A percentile compares a stretch with the other conserved stretches of the same genome.
phyloP scores from a whole-genome alignment of 768 basidiomycete genomes.

The Russula griseocarnosa region DNA sequence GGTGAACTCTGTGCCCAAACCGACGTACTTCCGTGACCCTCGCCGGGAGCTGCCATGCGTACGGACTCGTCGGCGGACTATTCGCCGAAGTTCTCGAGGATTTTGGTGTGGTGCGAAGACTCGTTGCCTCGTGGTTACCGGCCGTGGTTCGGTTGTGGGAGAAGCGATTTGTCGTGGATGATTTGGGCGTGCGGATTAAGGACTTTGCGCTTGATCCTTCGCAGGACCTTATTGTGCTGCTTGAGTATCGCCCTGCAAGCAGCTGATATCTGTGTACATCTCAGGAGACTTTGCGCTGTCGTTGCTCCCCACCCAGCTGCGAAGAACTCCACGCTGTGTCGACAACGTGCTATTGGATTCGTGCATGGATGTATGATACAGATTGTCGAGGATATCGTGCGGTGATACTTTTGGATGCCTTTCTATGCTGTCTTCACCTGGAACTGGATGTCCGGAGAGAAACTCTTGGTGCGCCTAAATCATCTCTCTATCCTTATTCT shows the following conservation, averaged over 20 bases:
- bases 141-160: conserved; percentile 10
- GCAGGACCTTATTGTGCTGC: conserved; percentile 53
- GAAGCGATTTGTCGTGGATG: conserved; percentile 32
- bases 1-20: conserved; percentile 35
- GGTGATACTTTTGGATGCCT: conserved; percentile 41
- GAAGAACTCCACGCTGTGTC: conserved; percentile 30
- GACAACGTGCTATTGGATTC: conserved; percentile 30
- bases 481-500: not conserved
- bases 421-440: conserved; percentile 42
- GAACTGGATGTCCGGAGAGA: conserved; percentile 49
- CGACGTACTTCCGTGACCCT: conserved; percentile 32
- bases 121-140: conserved; percentile 33
- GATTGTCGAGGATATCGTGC: conserved; percentile 52
- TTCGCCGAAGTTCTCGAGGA: conserved; percentile 38
- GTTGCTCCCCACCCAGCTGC: conserved; percentile 43
- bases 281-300: conserved; percentile 41
- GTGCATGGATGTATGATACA: conserved; percentile 42
- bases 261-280: conserved; percentile 37
- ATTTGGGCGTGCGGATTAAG: conserved; percentile 42
- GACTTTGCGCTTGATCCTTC: conserved; percentile 64
- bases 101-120: conserved; percentile 27
- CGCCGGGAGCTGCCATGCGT: conserved; percentile 44
- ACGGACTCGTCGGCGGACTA: conserved; percentile 57
- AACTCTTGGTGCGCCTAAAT: conserved; percentile 42
- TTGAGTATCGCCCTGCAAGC: conserved; percentile 29